Conservation (phyloP, 2,329 filamentous ascomycete genomes). For the Cyphellophora europaea region DNA sequence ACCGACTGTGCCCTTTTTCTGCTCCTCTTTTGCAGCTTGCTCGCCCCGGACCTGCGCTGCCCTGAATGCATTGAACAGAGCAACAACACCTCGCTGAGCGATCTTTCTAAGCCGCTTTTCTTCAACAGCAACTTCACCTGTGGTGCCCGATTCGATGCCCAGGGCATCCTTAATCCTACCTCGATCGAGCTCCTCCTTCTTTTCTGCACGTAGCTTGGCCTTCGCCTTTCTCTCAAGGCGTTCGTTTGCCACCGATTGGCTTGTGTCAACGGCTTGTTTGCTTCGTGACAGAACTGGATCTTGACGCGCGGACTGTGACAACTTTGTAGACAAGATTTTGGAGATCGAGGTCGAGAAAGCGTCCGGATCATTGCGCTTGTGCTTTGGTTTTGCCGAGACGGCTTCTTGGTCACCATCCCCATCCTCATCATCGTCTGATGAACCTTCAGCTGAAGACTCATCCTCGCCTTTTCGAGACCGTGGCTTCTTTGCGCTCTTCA, state of each 20-base stretch:
- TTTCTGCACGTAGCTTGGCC: slow-evolving; percentile 70
- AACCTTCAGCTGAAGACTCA: slow-evolving; percentile 19
- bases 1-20: slow-evolving; percentile 67
- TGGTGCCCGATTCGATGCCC: slow-evolving; percentile 46
- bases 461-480: slow-evolving; percentile 10
- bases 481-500: slow-evolving; percentile 7
- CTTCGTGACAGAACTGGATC: slow-evolving; percentile 90
- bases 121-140: slow-evolving; percentile 50
- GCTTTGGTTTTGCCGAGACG: slow-evolving; percentile 25
- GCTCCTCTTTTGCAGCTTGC: slow-evolving; percentile 56
- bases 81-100: slow-evolving; percentile 86
- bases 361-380: slow-evolving; percentile 81
- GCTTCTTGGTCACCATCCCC: slow-evolving; percentile 28
- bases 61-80: slow-evolving; percentile 90
- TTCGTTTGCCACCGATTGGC: slow-evolving; percentile 62
- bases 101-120: slow-evolving; percentile 78
- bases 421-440: slow-evolving; percentile 32
- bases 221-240: slow-evolving; percentile 75
- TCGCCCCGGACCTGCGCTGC: slow-evolving; percentile 83
- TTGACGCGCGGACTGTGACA: slow-evolving; percentile 68
- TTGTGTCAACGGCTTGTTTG: slow-evolving; percentile 61
- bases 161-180: slow-evolving; percentile 83
- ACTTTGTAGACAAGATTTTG: slow-evolving; percentile 84
- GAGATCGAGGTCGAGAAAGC: slow-evolving; percentile 89
- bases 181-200: slow-evolving; percentile 69